These are phyloP conservation scores for Umbelopsis ramanniana DNA, from an alignment of 192 early-diverging fungal species.

Conservation along the genomic window DNA sequence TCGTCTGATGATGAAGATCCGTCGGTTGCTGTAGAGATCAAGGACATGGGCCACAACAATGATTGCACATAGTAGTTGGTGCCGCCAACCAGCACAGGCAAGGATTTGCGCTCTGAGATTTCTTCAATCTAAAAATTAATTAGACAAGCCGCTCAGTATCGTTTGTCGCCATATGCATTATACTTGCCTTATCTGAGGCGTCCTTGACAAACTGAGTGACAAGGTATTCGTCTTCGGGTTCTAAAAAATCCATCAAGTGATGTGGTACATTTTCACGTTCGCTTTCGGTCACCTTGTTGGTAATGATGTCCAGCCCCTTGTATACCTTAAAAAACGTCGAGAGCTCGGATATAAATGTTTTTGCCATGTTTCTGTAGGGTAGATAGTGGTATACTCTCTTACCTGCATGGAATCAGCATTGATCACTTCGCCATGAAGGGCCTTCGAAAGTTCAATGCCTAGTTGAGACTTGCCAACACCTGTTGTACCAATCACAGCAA, in stretches of 20 bases:
- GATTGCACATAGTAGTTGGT: constrained; percentile 98
- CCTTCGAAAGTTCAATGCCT: constrained; percentile 83
- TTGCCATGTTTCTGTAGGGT: neutral
- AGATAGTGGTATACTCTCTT: neutral
- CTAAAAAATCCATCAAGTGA: constrained; percentile 85
- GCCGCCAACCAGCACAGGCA: constrained; percentile 93
- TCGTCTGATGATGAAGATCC: constrained; percentile 7
- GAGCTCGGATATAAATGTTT: neutral
- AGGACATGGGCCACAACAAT: constrained; percentile 76
- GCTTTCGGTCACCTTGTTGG: constrained; percentile 85
- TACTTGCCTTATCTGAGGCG: constrained; percentile 64
- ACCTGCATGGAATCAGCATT: constrained; percentile 97
- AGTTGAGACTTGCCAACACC: constrained; percentile 98
- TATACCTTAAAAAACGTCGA: constrained; percentile 65
- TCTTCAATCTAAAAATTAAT: constrained; percentile 65
- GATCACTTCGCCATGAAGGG: constrained; percentile 85
- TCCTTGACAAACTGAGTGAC: constrained; percentile 87
- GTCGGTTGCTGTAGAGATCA: constrained; percentile 47
- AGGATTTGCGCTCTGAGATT: constrained; percentile 67
- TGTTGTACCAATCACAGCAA: constrained; percentile 85
- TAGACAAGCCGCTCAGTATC: neutral
- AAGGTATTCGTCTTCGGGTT: constrained; percentile 76
- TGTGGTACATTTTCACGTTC: constrained; percentile 77
- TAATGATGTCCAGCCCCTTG: constrained; percentile 87
- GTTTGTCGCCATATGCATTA: too few relatives aligned